Conservation (phyloP, 306 rosid genomes). For the Quercus wislizeni region DNA sequence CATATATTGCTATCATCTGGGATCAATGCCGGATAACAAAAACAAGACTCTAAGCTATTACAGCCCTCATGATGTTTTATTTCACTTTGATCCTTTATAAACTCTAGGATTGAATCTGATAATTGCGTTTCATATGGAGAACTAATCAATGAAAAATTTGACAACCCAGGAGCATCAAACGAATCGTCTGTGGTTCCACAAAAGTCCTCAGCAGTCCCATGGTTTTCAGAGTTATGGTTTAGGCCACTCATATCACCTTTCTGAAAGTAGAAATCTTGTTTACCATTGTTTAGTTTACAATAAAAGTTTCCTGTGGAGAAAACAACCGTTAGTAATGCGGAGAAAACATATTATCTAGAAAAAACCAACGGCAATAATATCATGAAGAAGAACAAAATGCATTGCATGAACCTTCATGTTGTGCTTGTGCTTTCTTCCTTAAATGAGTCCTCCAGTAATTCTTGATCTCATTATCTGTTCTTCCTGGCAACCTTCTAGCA, state of each 20-base stretch:
- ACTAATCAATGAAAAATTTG: constrained; percentile 32
- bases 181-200: constrained; percentile 27
- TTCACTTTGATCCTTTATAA: constrained; percentile 36
- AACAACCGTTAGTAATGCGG: constrained; percentile 3
- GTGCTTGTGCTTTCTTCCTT: constrained; percentile 34
- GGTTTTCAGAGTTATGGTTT: constrained; percentile 9
- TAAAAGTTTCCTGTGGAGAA: constrained; percentile 23
- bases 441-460: constrained; percentile 69
- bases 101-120: constrained; percentile 52
- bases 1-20: constrained; percentile 35
- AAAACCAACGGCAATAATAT: neutral
- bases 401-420: constrained; percentile 31
- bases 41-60: constrained; percentile 19
- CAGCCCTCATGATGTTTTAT: constrained; percentile 30
- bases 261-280: constrained; percentile 13
- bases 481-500: constrained; percentile 57
- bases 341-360: neutral
- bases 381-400: neutral
- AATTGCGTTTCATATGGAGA: constrained; percentile 54
- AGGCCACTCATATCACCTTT: constrained; percentile 12
- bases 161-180: constrained; percentile 14
- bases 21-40: constrained; percentile 22
- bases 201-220: constrained; percentile 3
- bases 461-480: constrained; percentile 75
- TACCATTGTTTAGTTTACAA: constrained; percentile 4